Evolutionary conservation across 176 grass and related monocot genomes (phyloP).

Genomic region (Phoenix dactylifera): DNA sequence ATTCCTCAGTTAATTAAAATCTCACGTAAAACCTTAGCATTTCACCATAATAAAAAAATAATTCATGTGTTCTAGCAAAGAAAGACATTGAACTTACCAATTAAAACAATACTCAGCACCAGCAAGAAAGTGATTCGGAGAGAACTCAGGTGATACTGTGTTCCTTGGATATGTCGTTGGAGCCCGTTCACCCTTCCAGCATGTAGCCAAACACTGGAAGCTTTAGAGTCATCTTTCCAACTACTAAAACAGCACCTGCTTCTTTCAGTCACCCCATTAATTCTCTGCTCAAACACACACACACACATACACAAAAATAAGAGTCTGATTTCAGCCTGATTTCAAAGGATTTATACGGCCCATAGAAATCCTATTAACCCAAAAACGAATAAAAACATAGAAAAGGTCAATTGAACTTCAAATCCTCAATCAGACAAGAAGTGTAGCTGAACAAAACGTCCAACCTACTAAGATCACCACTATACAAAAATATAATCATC

Average conservation of each 20-base stretch:
- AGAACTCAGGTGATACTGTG: constrained; percentile 38
- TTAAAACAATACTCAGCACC: constrained; percentile 75
- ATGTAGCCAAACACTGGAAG: constrained; percentile 16
- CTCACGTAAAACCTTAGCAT: too few relatives aligned
- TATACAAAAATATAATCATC: too few relatives aligned
- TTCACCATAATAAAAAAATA: too few relatives aligned
- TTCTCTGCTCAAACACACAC: constrained; percentile 31
- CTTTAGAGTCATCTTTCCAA: constrained; percentile 41
- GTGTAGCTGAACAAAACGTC: too few relatives aligned
- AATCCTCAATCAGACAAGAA: too few relatives aligned
- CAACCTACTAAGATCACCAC: too few relatives aligned
- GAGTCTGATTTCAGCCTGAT: too few relatives aligned
- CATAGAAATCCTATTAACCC: too few relatives aligned
- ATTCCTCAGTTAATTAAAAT: too few relatives aligned
- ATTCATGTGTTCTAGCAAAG: background rate
- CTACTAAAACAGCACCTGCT: constrained; percentile 42
- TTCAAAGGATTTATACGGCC: too few relatives aligned
- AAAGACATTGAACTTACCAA: constrained; percentile 47
- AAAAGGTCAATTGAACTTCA: too few relatives aligned
- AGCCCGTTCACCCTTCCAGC: constrained; percentile 24
- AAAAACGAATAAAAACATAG: too few relatives aligned
- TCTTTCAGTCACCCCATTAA: constrained; percentile 44
- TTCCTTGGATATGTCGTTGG: constrained; percentile 32
- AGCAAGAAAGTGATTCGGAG: constrained; percentile 59
- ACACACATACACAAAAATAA: background rate